Percentiles rank a stretch among this genome's conserved stretches.
phyloP scores from a whole-genome alignment of 2,329 filamentous ascomycete genomes.

The Arachnomyces sp. region DNA sequence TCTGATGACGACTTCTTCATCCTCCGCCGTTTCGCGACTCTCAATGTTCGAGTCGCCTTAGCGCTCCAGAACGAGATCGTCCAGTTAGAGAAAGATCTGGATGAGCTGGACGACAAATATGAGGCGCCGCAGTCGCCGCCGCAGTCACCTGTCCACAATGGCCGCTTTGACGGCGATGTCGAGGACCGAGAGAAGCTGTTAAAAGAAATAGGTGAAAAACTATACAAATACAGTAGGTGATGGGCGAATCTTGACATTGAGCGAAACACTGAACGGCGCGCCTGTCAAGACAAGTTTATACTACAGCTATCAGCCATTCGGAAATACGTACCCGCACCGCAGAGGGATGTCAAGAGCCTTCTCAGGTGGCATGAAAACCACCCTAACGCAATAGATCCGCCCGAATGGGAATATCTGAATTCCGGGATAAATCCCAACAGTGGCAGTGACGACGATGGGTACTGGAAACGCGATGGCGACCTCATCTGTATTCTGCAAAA shows the following conservation, averaged over 20 bases:
- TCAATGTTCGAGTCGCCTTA: slow-evolving; percentile 25
- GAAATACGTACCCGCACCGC: too few relatives aligned
- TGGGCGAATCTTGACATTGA: slow-evolving; percentile 12
- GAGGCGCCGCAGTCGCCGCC: slow-evolving; percentile 12
- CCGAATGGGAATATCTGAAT: too few relatives aligned
- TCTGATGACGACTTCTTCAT: slow-evolving; percentile 27
- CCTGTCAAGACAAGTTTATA: too few relatives aligned
- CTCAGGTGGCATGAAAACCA: too few relatives aligned
- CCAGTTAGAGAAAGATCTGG: slow-evolving; percentile 23
- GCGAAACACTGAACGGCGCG: too few relatives aligned
- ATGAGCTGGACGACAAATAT: slow-evolving; percentile 17
- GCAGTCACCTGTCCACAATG: slow-evolving; percentile 23
- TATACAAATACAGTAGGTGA: slow-evolving; percentile 21
- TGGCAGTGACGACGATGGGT: slow-evolving; percentile 14
- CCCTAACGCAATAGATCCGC: too few relatives aligned
- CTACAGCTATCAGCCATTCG: too few relatives aligned
- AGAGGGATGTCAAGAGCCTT: too few relatives aligned
- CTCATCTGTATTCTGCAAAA: slow-evolving; percentile 16
- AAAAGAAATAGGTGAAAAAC: slow-evolving; percentile 8
- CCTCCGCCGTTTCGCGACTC: slow-evolving; percentile 25
- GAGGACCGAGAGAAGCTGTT: slow-evolving; percentile 14
- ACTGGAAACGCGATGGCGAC: slow-evolving; percentile 17
- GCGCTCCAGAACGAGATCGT: slow-evolving; percentile 28
- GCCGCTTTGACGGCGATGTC: slow-evolving; percentile 14
- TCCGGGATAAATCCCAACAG: too few relatives aligned